These are phyloP conservation scores for Delonix regia DNA, from an alignment of 306 rosid species.

Conservation along the genomic window DNA sequence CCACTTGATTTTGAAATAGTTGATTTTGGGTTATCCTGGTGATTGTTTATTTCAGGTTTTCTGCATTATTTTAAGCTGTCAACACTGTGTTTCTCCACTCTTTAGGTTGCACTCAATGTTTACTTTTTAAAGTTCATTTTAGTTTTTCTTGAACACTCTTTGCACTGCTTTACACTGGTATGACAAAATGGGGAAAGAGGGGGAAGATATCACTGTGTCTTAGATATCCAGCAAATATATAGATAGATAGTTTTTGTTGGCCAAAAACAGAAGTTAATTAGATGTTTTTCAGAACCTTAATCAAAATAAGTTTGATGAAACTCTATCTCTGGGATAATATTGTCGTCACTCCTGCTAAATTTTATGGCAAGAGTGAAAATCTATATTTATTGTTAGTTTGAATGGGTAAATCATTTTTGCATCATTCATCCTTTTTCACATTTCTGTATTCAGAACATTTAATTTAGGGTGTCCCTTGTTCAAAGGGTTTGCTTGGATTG, in stretches of 20 bases:
- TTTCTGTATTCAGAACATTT: not conserved
- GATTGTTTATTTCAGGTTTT: not conserved
- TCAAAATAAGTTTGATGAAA: not conserved
- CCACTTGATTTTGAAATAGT: constrained; percentile 7
- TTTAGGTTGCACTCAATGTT: not conserved
- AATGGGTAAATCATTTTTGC: not conserved
- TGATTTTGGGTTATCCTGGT: constrained; percentile 9
- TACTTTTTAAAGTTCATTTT: constrained; percentile 6
- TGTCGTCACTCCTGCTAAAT: not conserved
- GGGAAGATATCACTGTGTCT: not conserved
- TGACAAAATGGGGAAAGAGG: not conserved
- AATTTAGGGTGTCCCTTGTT: not conserved
- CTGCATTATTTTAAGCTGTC: not conserved
- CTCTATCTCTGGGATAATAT: not conserved
- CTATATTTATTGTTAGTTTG: constrained; percentile 6
- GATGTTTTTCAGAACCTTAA: not conserved
- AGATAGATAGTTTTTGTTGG: too few relatives aligned
- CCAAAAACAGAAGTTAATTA: not conserved
- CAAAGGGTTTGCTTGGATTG: too few relatives aligned
- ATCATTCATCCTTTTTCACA: constrained; percentile 1
- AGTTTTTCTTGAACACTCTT: not conserved
- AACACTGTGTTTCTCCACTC: not conserved
- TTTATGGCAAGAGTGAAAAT: not conserved
- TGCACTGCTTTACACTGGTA: not conserved
- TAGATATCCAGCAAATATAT: not conserved